These are phyloP conservation scores for Radiomyces spectabilis DNA, from an alignment of 192 early-diverging fungal species.

Conservation along the genomic window DNA sequence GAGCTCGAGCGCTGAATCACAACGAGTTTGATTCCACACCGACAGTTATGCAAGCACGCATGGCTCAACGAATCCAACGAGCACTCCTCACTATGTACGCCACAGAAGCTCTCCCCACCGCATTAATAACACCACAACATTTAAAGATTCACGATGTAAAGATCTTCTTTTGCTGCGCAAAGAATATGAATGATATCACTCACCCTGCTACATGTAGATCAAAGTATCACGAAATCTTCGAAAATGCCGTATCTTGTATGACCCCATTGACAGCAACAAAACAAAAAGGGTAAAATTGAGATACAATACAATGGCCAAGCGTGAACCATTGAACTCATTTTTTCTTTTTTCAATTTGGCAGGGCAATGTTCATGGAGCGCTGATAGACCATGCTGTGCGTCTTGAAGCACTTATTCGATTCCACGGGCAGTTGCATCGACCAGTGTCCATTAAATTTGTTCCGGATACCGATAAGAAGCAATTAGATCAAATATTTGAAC, in stretches of 20 bases:
- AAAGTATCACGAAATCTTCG: conserved; percentile 21
- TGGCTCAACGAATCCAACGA: conserved; percentile 22
- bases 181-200: neutral
- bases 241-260: conserved; percentile 24
- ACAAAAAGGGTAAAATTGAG: conserved; percentile 13
- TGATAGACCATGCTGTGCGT: conserved; percentile 5
- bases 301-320: neutral
- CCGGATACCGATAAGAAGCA: conserved; percentile 17
- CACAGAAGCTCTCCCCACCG: conserved; percentile 11
- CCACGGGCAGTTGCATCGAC: conserved; percentile 20
- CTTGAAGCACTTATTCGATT: conserved; percentile 8
- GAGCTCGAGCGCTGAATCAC: conserved; percentile 5
- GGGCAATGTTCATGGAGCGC: conserved; percentile 13
- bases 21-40: conserved; percentile 21
- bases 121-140: conserved; percentile 9
- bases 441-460: conserved; percentile 23
- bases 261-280: conserved; percentile 9
- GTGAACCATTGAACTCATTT: neutral
- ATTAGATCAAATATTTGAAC: too few species aligned
- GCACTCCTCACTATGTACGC: conserved; percentile 20
- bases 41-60: conserved; percentile 21
- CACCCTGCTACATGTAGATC: neutral
- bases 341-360: neutral
- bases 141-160: conserved; percentile 4
- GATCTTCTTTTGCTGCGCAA: neutral